These are phyloP conservation scores for Xerocomus cyaneibrunnescens DNA, from an alignment of 1,284 basidiomycete genomes.

Conservation along the genomic window DNA sequence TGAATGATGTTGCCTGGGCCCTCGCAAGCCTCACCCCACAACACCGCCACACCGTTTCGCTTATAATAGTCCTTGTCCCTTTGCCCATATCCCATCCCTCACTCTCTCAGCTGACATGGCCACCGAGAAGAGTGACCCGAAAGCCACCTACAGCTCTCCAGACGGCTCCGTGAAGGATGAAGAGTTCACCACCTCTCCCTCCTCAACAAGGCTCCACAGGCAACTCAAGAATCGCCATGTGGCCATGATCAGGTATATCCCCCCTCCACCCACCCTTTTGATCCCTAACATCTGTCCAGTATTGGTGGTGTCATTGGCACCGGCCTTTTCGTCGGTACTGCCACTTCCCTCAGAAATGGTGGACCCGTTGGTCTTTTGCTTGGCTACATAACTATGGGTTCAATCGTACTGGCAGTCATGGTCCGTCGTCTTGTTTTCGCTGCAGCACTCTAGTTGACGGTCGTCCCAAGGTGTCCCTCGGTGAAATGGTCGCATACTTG, in stretches of 20 bases:
- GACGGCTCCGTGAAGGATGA: slow-evolving; percentile 24
- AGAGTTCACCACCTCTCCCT: slow-evolving; percentile 10
- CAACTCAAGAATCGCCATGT: slow-evolving; percentile 68
- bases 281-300: slow-evolving; percentile 25
- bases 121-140: slow-evolving; percentile 28
- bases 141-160: slow-evolving; percentile 3
- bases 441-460: not conserved
- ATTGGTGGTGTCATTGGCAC: slow-evolving; percentile 79
- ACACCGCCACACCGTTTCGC: slow-evolving; percentile 17
- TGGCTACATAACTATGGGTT: slow-evolving; percentile 60
- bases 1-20: not conserved
- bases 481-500: slow-evolving; percentile 47
- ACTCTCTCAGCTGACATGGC: slow-evolving; percentile 8
- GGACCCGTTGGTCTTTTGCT: slow-evolving; percentile 66
- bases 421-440: slow-evolving; percentile 26
- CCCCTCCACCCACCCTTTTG: not conserved
- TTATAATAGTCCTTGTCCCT: not conserved
- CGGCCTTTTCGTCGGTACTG: slow-evolving; percentile 67
- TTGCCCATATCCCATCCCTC: not conserved
- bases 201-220: slow-evolving; percentile 42
- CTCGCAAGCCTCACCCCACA: not conserved
- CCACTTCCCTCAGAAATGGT: slow-evolving; percentile 50
- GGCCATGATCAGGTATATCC: slow-evolving; percentile 62
- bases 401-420: slow-evolving; percentile 64
- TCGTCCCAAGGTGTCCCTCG: slow-evolving; percentile 36